These are phyloP conservation scores for Croton setiger DNA, from an alignment of 441 rosid species.

Conservation along the genomic window DNA sequence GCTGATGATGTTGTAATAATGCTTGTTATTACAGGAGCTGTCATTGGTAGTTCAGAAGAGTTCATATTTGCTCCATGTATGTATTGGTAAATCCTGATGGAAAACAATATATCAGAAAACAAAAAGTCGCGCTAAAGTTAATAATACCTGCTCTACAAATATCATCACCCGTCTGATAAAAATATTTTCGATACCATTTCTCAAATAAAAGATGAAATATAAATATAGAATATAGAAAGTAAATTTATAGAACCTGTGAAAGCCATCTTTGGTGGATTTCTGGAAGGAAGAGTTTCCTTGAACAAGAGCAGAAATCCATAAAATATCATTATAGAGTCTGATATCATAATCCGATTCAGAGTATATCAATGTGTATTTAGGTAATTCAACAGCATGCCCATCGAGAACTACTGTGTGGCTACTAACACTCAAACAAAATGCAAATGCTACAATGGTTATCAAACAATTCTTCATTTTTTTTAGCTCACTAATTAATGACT, in stretches of 20 bases:
- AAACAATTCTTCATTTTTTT: conserved; percentile 8
- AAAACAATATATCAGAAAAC: background rate
- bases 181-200: no score
- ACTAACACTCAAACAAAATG: background rate
- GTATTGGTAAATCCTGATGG: conserved; percentile 42
- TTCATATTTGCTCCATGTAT: conserved; percentile 41
- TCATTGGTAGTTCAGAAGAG: conserved; percentile 25
- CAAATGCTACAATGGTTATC: background rate
- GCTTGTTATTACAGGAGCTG: conserved; percentile 45
- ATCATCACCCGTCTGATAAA: no score
- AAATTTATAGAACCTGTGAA: conserved; percentile 35
- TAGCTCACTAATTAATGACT: background rate
- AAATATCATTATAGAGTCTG: conserved; percentile 34
- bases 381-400: conserved; percentile 35
- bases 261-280: conserved; percentile 43
- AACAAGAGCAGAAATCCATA: conserved; percentile 39
- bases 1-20: conserved; percentile 17
- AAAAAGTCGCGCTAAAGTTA: no score
- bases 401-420: conserved; percentile 7
- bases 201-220: no score
- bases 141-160: no score
- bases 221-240: no score
- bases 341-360: conserved; percentile 39
- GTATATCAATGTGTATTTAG: conserved; percentile 27
- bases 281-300: conserved; percentile 36